These are phyloP conservation scores for Ananas comosus DNA, from an alignment of 176 grass and related monocot species.

Conservation along the genomic window DNA sequence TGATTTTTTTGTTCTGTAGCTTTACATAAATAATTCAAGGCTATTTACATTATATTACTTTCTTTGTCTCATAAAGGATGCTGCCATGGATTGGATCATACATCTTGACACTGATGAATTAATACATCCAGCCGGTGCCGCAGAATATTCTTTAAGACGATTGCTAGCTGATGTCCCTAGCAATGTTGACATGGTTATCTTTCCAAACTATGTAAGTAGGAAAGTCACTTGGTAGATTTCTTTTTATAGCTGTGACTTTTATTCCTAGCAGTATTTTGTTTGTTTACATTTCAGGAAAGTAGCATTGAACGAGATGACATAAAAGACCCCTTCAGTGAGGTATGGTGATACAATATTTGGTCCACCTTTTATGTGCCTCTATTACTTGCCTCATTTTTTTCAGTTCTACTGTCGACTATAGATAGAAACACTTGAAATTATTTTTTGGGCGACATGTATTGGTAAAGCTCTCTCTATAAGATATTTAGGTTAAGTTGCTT, in stretches of 20 bases:
- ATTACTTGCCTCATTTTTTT: background rate
- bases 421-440: background rate
- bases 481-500: background rate
- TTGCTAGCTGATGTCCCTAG: slow-evolving; percentile 51
- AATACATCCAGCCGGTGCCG: slow-evolving; percentile 58
- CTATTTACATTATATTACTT: slow-evolving; percentile 6
- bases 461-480: background rate
- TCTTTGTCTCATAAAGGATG: slow-evolving; percentile 39
- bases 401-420: background rate
- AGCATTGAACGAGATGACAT: slow-evolving; percentile 70
- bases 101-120: slow-evolving; percentile 97
- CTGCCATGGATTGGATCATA: slow-evolving; percentile 94
- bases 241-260: background rate
- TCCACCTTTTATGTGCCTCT: background rate
- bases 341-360: slow-evolving; percentile 20
- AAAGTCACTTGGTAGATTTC: background rate
- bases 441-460: background rate
- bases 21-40: background rate
- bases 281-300: slow-evolving; percentile 63
- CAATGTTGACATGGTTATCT: slow-evolving; percentile 89
- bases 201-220: slow-evolving; percentile 95
- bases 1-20: background rate
- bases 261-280: background rate
- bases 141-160: slow-evolving; percentile 64
- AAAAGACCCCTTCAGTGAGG: slow-evolving; percentile 90